phyloP scores from a whole-genome alignment of 148 eudicot genomes.

The Cornus florida region DNA sequence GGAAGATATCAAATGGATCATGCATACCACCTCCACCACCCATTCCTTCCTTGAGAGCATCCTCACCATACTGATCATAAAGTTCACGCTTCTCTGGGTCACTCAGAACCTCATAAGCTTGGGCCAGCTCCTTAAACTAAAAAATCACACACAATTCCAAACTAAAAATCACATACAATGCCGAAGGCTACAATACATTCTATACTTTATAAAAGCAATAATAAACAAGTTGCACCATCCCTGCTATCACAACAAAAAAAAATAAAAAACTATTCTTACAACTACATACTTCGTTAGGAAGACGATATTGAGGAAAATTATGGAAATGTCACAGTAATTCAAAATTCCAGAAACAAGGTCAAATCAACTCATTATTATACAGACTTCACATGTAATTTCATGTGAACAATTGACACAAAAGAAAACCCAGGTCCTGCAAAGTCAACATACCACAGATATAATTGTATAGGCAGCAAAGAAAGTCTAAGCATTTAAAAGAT shows the following conservation, averaged over 20 bases:
- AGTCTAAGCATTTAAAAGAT: no score
- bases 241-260: not conserved
- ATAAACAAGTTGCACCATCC: not conserved
- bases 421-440: no score
- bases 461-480: no score
- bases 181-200: not conserved
- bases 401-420: no score
- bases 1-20: constrained; percentile 60
- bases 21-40: constrained; percentile 51
- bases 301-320: no score
- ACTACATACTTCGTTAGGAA: no score
- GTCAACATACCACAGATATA: no score
- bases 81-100: constrained; percentile 60
- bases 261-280: no score
- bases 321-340: no score
- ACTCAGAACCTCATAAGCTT: constrained; percentile 61
- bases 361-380: no score
- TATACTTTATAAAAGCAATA: not conserved
- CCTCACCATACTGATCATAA: constrained; percentile 66
- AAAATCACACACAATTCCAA: not conserved
- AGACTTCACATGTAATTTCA: no score
- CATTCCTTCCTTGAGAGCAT: constrained; percentile 71
- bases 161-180: not conserved
- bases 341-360: no score
- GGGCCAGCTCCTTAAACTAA: constrained; percentile 59